Evolutionary conservation across 2,329 filamentous ascomycete genomes (phyloP).

Genomic region (Teratosphaeria viscida): DNA sequence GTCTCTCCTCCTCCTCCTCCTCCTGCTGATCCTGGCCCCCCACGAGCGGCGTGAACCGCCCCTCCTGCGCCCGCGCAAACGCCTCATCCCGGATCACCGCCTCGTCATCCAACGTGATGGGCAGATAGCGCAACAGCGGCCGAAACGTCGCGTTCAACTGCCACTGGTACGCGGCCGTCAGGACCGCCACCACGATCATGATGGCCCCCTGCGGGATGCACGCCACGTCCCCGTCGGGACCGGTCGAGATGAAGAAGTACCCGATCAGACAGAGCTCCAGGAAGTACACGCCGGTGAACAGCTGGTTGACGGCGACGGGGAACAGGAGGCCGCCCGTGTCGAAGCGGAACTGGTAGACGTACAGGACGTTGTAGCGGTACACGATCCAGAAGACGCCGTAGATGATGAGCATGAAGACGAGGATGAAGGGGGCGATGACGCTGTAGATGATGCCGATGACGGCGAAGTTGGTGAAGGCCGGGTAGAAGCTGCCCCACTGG

Average conservation of each 20-base stretch:
- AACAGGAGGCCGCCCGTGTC: constrained; percentile 92
- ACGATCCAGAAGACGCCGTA: constrained; percentile 89
- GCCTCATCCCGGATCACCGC: constrained; percentile 83
- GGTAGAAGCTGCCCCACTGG: constrained; percentile 77
- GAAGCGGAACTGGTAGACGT: constrained; percentile 77
- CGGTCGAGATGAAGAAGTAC: constrained; percentile 68
- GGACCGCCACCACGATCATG: constrained; percentile 65
- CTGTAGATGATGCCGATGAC: constrained; percentile 82
- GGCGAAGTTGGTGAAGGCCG: constrained; percentile 91
- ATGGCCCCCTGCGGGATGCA: constrained; percentile 69
- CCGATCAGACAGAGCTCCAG: constrained; percentile 88
- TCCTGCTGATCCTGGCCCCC: constrained; percentile 11
- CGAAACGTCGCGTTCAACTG: constrained; percentile 74
- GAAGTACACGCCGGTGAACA: constrained; percentile 88
- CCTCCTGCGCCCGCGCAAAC: constrained; percentile 59
- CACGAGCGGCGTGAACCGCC: constrained; percentile 20
- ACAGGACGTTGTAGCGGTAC: constrained; percentile 93
- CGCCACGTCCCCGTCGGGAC: constrained; percentile 39
- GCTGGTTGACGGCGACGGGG: constrained; percentile 85
- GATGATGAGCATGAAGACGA: constrained; percentile 86
- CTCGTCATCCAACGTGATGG: constrained; percentile 92
- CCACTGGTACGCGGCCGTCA: constrained; percentile 69
- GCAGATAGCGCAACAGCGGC: constrained; percentile 77
- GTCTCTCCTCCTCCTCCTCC: constrained; percentile 23
- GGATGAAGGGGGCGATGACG: constrained; percentile 79